These are phyloP conservation scores for Delitschia confertaspora DNA, from an alignment of 495 filamentous ascomycete species.

Conservation along the genomic window DNA sequence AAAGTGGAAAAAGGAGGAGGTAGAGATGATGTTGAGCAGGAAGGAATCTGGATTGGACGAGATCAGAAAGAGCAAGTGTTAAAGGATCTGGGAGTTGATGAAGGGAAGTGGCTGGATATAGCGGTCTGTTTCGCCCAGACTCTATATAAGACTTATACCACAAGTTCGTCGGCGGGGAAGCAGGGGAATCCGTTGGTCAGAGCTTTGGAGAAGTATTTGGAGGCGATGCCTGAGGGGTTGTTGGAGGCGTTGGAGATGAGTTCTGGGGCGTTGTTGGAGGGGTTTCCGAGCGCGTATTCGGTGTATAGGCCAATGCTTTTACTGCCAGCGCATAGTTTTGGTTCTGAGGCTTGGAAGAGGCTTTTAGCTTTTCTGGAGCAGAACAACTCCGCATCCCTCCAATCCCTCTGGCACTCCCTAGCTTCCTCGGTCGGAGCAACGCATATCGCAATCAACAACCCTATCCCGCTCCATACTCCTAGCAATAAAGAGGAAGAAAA, in stretches of 20 bases:
- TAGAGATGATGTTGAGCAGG: too few species aligned
- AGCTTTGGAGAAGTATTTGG: slow-evolving; percentile 9
- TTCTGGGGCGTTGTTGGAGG: slow-evolving; percentile 19
- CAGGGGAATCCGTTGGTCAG: slow-evolving; percentile 8
- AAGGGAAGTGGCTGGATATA: too few species aligned
- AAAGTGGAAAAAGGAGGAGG: too few species aligned
- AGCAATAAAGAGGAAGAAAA: too few species aligned
- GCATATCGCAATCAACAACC: slow-evolving; percentile 65
- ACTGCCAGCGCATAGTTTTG: slow-evolving; percentile 54
- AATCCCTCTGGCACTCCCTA: slow-evolving; percentile 44
- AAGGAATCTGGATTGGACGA: too few species aligned
- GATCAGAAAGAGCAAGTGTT: too few species aligned
- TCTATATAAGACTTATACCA: too few species aligned
- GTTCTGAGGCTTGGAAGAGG: slow-evolving; percentile 38
- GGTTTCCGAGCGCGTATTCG: slow-evolving; percentile 56
- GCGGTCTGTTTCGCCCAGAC: too few species aligned
- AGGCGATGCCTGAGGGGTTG: slow-evolving; percentile 7
- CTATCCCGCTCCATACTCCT: slow-evolving; percentile 44
- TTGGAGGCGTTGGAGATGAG: slow-evolving; percentile 4
- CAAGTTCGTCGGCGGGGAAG: too few species aligned
- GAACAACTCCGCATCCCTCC: slow-evolving; percentile 19
- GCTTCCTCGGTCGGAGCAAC: slow-evolving; percentile 45
- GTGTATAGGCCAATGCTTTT: slow-evolving; percentile 63
- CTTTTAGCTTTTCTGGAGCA: slow-evolving; percentile 32
- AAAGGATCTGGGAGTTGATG: too few species aligned